Evolutionary conservation across 176 grass and related monocot genomes (phyloP), one percentile per base, ranked within the genome.

Genomic region (Bolboschoenus planiculmis): DNA sequence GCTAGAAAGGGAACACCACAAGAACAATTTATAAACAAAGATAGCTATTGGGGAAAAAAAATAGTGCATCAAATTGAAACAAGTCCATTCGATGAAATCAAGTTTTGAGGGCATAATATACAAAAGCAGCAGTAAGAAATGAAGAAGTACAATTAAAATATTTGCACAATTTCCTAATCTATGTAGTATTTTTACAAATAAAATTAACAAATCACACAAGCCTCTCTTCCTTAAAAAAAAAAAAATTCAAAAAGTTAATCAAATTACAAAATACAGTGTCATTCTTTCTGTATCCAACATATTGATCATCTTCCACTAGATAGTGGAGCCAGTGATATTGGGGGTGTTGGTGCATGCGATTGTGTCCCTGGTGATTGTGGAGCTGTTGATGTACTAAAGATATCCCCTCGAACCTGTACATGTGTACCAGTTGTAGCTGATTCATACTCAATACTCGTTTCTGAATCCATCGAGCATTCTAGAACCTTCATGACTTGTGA

Each of bases 401-500:
- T 83, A 60, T 85, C 90, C 20, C 86, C 84, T 65, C 55, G 86
- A 81, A 55, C 79, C 26, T 85, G 56, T 68, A 79, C 13, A 56
- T 65, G 39, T 24, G 48, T 26, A 86, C 77, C 60, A 70, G 59
- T 55, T 33, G 78, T 48, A 7, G 56, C 33, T 3, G 63, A 31
- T 51, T 92, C 88, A 10, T 83, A 85, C 5, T 85, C 70, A 40
- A 44, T 20, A 59, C 50, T 88, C 24, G 50, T 94, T 81, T 89
- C 88, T 46, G 78, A 81, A 59, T 88, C 84, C 86, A 95, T 89
- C 3, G 53, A 71, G 56, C 90, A 64, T 90, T 95, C 90, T 81
- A 95, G 79, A 36, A 95, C 51, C 83, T 92, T 96, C 87, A 92
- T 90, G 15, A 96, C 93, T 73, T 86, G 90, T 16, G 90, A 90